Evolutionary conservation across 345 rosid species (phyloP), one percentile per base, ranked within the genome.

Genomic region (Aquilaria yunnanensis): DNA sequence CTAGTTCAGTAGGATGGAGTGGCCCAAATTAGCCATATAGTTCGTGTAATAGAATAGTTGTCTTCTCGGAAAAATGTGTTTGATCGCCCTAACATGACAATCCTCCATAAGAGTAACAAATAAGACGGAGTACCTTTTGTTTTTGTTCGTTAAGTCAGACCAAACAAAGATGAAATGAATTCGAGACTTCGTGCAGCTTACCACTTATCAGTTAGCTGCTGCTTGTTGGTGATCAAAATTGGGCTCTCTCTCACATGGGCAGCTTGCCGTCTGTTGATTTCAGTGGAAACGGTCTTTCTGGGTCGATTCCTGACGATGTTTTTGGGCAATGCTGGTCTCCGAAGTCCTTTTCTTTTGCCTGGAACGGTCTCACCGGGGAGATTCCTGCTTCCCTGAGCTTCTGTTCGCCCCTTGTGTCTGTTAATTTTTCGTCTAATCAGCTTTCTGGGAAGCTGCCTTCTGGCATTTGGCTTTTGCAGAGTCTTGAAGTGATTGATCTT

Each of bases 281-380:
- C 64, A 85, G 92, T 69, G 76, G 76, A 12, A 94, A 90, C 53
- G 59, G 71, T 61, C 79, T 90, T 31, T 81, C 89, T 3, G 98
- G 97, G 45, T 31, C 78, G 56, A 72, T 93, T 63, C 95, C 96
- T 2, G 75, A 76, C 32, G 90, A 75, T 14, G 73, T 90, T 51
- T 93, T 93, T 32, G 56, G 74, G 67, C 92, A 93, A 82, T 93
- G 97, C 69, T 87, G 92, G 72, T 81, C 88, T 14, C 69, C 90
- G 41, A 77, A 74, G 57, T 78, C 76, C 11, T 73, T 90, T 56
- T 88, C 97, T 2, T 74, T 93, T 33, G 97, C 95, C 0, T 54
- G 65, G 32, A 93, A 93, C 78, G 75, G 67, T 45, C 86, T 93
- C 32, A 80, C 81, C 0, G 95, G 98, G 52, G 57, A 72, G 57